Percentiles rank a stretch among this genome's conserved stretches.
Evolutionary conservation across 2,329 filamentous ascomycete genomes (phyloP).

Genomic region (Colletotrichum tamarilloi): DNA sequence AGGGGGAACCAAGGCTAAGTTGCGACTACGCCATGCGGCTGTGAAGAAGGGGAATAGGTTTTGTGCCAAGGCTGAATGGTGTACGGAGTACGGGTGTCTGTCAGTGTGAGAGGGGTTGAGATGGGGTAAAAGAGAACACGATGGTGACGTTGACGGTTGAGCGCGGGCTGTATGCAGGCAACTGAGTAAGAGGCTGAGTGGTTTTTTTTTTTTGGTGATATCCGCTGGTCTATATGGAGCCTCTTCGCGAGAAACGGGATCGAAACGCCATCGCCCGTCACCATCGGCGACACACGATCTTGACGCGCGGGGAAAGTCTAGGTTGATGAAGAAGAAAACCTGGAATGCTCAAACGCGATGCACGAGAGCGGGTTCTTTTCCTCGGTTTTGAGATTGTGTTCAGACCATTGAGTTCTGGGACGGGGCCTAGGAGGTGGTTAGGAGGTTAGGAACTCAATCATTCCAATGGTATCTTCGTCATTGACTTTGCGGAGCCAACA

Average conservation of each 20-base stretch:
- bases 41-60: background rate
- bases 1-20: background rate
- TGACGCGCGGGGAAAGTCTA: background rate
- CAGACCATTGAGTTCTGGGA: background rate
- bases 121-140: background rate
- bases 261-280: background rate
- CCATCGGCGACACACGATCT: background rate
- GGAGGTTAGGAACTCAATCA: too few species aligned
- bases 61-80: background rate
- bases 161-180: background rate
- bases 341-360: background rate
- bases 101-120: background rate
- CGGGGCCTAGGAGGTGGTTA: background rate
- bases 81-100: background rate
- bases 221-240: background rate
- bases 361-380: background rate
- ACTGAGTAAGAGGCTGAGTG: background rate
- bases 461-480: background rate
- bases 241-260: too few species aligned
- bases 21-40: conserved; percentile 3
- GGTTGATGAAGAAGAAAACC: background rate
- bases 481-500: background rate
- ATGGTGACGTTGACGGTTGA: conserved; percentile 17
- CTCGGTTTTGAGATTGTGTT: too few species aligned
- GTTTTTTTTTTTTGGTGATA: background rate